These are phyloP conservation scores for Hondaea fermentalgiana DNA, from an alignment of 108 stramenopile species.

Conservation along the genomic window DNA sequence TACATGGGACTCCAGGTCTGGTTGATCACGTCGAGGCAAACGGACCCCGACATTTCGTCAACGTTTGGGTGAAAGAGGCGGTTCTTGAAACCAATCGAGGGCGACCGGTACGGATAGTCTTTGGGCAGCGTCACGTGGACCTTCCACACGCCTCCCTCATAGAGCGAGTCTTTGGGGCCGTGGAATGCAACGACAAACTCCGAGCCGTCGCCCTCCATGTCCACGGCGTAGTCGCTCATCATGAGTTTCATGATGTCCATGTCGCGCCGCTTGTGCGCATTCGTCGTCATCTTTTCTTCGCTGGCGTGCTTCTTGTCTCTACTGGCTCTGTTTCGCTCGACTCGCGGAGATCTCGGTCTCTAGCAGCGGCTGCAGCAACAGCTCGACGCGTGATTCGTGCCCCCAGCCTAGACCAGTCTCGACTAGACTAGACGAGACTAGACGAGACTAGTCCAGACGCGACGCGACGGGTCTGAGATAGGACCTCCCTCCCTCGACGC, in stretches of 20 bases:
- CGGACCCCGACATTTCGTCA: conserved; percentile 43
- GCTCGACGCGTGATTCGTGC: too few species aligned
- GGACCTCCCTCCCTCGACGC: too few species aligned
- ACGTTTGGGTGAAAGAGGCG: conserved; percentile 47
- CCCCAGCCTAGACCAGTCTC: too few species aligned
- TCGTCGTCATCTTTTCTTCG: not conserved
- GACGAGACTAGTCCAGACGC: too few species aligned
- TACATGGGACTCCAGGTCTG: conserved; percentile 52
- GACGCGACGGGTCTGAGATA: too few species aligned
- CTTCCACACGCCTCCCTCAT: conserved; percentile 42
- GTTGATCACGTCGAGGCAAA: conserved; percentile 52
- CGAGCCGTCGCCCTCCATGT: conserved; percentile 40
- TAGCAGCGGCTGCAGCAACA: too few species aligned
- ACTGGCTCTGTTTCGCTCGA: too few species aligned
- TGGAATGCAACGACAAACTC: conserved; percentile 39
- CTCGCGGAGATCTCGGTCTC: too few species aligned
- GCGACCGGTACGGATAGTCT: conserved; percentile 45
- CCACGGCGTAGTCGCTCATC: conserved; percentile 45
- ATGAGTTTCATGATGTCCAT: conserved; percentile 28
- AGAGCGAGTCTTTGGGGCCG: conserved; percentile 38
- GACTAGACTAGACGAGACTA: too few species aligned
- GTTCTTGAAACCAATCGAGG: conserved; percentile 48
- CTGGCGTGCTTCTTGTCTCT: too few species aligned
- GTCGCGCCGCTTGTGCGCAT: conserved; percentile 13
- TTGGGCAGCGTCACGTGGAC: conserved; percentile 42